Evolutionary conservation across 2,329 filamentous ascomycete genomes (phyloP).

Genomic region (Pyrenochaeta sp.): DNA sequence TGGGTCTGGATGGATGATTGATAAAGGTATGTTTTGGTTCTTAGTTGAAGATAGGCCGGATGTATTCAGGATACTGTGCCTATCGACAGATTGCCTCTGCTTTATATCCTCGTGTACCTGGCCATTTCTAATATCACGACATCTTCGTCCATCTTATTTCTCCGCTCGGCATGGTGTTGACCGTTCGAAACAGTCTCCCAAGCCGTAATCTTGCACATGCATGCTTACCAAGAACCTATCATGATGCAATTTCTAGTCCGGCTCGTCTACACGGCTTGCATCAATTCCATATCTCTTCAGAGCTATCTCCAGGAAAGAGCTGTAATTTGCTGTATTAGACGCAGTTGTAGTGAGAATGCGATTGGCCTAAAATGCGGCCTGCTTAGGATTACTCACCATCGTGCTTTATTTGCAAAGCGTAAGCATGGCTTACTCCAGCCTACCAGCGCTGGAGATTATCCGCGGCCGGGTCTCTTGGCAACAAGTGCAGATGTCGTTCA

Average conservation of each 20-base stretch:
- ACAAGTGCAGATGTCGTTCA: not conserved
- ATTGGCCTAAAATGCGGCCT: not conserved
- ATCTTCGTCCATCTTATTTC: not conserved
- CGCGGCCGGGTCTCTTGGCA: slow-evolving; percentile 5
- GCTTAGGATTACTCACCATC: slow-evolving; percentile 4
- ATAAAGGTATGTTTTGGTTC: not conserved
- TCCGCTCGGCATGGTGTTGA: not conserved
- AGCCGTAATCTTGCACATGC: not conserved
- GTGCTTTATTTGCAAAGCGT: not conserved
- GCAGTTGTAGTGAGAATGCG: not conserved
- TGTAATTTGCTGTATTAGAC: not conserved
- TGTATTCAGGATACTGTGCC: not conserved
- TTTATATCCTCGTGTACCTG: not conserved
- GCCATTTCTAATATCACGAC: not conserved
- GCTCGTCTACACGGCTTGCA: not conserved
- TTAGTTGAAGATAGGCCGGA: not conserved
- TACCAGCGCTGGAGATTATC: not conserved
- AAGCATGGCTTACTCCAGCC: slow-evolving; percentile 2
- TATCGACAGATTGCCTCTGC: not conserved
- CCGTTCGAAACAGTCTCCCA: not conserved
- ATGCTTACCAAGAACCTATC: slow-evolving; percentile 1
- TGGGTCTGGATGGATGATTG: not conserved
- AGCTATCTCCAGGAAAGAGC: not conserved
- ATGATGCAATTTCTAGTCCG: not conserved
- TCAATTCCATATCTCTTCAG: not conserved